These are phyloP conservation scores for Hypoxylon sp. DNA, from an alignment of 2,329 filamentous ascomycete genomes.

Conservation along the genomic window DNA sequence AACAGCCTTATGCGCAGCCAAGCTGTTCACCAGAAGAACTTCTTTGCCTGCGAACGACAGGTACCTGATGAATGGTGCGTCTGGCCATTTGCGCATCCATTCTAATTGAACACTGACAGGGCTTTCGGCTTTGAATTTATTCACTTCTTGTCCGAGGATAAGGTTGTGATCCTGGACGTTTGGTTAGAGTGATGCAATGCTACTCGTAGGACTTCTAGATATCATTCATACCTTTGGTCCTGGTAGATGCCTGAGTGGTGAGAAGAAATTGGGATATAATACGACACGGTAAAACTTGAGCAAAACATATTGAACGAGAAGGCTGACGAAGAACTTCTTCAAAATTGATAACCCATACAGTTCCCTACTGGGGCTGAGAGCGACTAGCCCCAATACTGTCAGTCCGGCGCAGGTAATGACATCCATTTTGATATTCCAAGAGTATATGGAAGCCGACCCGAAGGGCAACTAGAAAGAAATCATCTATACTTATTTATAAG, in stretches of 20 bases:
- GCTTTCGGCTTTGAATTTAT: conserved; percentile 51
- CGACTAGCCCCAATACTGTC: conserved; percentile 32
- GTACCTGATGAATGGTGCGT: conserved; percentile 59
- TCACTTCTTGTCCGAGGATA: conserved; percentile 59
- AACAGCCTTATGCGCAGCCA: conserved; percentile 56
- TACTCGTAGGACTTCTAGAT: not conserved
- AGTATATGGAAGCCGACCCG: not conserved
- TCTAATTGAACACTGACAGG: conserved; percentile 51
- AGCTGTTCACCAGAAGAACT: conserved; percentile 57
- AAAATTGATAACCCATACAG: not conserved
- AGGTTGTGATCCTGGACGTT: conserved; percentile 55
- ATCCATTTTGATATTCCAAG: conserved; percentile 40
- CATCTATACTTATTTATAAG: not conserved
- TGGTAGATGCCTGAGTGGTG: conserved; percentile 61
- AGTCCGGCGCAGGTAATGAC: conserved; percentile 33
- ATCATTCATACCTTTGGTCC: conserved; percentile 58
- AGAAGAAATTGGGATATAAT: conserved; percentile 61
- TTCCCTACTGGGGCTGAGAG: conserved; percentile 17
- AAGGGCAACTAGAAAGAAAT: not conserved
- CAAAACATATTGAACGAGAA: conserved; percentile 44
- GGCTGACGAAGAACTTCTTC: conserved; percentile 14
- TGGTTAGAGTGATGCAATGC: conserved; percentile 2
- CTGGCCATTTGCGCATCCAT: conserved; percentile 55
- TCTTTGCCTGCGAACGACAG: conserved; percentile 56
- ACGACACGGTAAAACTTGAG: conserved; percentile 56